Conservation (phyloP, 805 yeast species). For the Wickerhamiella azyma region DNA sequence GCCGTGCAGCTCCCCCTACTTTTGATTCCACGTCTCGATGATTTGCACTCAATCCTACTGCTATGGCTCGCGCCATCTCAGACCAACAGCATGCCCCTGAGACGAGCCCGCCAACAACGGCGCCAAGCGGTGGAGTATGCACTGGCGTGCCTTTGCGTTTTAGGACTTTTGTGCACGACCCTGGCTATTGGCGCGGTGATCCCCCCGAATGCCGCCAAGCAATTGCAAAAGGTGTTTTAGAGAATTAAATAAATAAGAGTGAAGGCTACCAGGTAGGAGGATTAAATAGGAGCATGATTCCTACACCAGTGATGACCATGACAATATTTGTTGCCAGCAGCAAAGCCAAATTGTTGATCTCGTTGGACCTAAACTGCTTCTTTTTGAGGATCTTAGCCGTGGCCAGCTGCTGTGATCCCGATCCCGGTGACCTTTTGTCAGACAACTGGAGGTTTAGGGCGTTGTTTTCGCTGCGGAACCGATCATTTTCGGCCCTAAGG, state of each 20-base stretch:
- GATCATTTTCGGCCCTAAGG: constrained; percentile 19
- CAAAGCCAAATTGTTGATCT: constrained; percentile 15
- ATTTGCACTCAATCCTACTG: constrained; percentile 84
- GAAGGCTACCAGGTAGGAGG: constrained; percentile 16
- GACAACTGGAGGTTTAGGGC: constrained; percentile 7
- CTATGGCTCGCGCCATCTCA: constrained; percentile 90
- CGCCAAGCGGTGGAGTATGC: constrained; percentile 8
- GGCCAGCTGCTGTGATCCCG: neutral
- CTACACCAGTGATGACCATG: constrained; percentile 18
- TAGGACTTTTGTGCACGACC: neutral
- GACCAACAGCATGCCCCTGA: constrained; percentile 74
- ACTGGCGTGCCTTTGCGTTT: constrained; percentile 7
- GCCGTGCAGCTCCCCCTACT: constrained; percentile 72
- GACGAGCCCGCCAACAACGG: constrained; percentile 64
- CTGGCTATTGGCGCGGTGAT: constrained; percentile 3
- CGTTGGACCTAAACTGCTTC: constrained; percentile 8
- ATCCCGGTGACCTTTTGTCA: neutral
- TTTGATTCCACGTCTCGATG: constrained; percentile 67
- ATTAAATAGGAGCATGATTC: constrained; percentile 20
- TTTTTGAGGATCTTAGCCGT: constrained; percentile 1
- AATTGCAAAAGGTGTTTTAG: neutral
- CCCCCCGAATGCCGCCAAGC: neutral
- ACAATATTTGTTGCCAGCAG: constrained; percentile 15
- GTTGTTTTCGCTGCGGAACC: constrained; percentile 16
- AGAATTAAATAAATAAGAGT: constrained; percentile 1